A percentile compares a stretch with the other conserved stretches of the same genome.
These are phyloP conservation scores for Tulasnella sp. DNA, from an alignment of 768 basidiomycete genomes.

Conservation along the genomic window DNA sequence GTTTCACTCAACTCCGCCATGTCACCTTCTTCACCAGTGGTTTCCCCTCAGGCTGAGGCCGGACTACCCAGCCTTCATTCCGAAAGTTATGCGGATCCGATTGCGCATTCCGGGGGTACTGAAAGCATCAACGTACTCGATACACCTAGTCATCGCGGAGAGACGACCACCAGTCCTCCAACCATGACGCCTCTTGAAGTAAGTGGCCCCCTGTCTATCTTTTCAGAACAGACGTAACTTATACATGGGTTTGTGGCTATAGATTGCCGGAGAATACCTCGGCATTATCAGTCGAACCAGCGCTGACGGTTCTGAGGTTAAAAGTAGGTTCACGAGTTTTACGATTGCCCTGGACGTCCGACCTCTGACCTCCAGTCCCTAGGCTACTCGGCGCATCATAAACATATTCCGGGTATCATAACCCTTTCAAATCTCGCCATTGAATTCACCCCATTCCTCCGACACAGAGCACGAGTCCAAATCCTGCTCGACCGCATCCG, in stretches of 20 bases:
- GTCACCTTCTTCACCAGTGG: background rate
- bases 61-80: background rate
- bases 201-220: background rate
- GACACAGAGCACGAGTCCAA: constrained; percentile 44
- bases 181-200: background rate
- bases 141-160: background rate
- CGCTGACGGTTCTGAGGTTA: background rate
- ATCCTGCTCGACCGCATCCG: constrained; percentile 48
- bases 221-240: background rate
- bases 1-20: background rate
- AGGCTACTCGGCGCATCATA: constrained; percentile 62
- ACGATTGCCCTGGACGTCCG: background rate
- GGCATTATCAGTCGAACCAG: background rate
- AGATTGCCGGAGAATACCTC: constrained; percentile 1
- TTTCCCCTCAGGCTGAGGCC: background rate
- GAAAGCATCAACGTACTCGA: background rate
- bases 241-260: background rate
- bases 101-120: background rate
- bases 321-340: background rate
- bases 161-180: background rate
- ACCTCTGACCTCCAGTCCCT: background rate
- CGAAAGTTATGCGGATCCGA: background rate
- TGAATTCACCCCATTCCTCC: constrained; percentile 54
- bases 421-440: constrained; percentile 50
- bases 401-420: constrained; percentile 54